phyloP scores from a whole-genome alignment of 169 alveolate species.

The Babesia ovata region DNA sequence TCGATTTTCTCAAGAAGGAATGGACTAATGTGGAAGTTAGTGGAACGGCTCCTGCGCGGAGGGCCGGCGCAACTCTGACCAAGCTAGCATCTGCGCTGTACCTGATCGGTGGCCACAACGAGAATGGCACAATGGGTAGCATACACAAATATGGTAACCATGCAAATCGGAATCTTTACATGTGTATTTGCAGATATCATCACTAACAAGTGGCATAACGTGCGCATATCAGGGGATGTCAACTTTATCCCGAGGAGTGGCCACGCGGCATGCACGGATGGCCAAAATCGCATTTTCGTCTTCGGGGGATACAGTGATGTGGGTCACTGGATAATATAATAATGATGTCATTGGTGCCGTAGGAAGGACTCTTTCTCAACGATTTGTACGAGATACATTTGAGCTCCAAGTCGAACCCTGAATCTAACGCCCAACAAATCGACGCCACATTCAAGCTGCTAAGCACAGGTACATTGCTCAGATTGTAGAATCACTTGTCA shows the following conservation, averaged over 20 bases:
- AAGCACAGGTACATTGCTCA: constrained; percentile 22
- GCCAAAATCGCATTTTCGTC: constrained; percentile 63
- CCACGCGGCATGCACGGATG: constrained; percentile 65
- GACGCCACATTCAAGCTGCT: constrained; percentile 48
- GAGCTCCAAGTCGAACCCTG: constrained; percentile 29
- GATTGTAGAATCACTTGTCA: background rate
- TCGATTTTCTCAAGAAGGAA: constrained; percentile 14
- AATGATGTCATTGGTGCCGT: background rate
- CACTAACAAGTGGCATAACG: constrained; percentile 55
- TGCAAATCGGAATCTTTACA: background rate
- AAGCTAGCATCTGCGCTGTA: constrained; percentile 47
- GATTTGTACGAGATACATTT: constrained; percentile 57
- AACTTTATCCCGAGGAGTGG: constrained; percentile 58
- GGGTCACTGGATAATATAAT: background rate
- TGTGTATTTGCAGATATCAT: constrained; percentile 18
- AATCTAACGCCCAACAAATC: constrained; percentile 14
- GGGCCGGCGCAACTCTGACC: constrained; percentile 63
- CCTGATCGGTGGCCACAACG: constrained; percentile 64
- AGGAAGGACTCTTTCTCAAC: constrained; percentile 63
- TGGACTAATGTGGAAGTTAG: constrained; percentile 35
- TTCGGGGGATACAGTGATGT: constrained; percentile 71
- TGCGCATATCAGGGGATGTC: constrained; percentile 12
- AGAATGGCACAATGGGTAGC: constrained; percentile 51
- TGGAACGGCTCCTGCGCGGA: constrained; percentile 39
- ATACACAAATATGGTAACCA: constrained; percentile 52